Evolutionary conservation across 2,329 filamentous ascomycete genomes (phyloP).

Genomic region (Seiridium cupressi): DNA sequence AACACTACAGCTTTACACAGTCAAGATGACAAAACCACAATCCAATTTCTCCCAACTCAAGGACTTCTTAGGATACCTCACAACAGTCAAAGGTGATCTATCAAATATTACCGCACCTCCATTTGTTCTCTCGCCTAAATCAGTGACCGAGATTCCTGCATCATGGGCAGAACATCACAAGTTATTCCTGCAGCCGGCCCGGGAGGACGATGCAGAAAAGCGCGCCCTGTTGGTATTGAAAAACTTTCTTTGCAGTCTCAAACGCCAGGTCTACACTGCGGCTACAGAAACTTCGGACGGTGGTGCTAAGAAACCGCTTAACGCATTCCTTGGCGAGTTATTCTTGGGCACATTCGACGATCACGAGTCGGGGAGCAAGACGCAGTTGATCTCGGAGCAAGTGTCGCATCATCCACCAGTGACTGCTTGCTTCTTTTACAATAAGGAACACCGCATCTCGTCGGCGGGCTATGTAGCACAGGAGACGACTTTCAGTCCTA

Average conservation of each 20-base stretch:
- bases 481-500: slow-evolving; percentile 20
- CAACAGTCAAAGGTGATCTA: slow-evolving; percentile 54
- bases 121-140: slow-evolving; percentile 53
- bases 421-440: slow-evolving; percentile 15
- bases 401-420: slow-evolving; percentile 17
- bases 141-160: slow-evolving; percentile 54
- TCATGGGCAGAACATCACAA: slow-evolving; percentile 56
- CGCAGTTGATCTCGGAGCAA: slow-evolving; percentile 25
- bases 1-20: not conserved
- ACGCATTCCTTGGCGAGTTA: slow-evolving; percentile 45
- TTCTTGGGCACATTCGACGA: slow-evolving; percentile 36
- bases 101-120: slow-evolving; percentile 55
- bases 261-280: slow-evolving; percentile 35
- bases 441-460: slow-evolving; percentile 16
- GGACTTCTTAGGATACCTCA: slow-evolving; percentile 41
- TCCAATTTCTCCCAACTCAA: slow-evolving; percentile 27
- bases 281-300: slow-evolving; percentile 22
- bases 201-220: slow-evolving; percentile 33
- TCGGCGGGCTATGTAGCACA: slow-evolving; percentile 23
- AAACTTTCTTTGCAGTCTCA: slow-evolving; percentile 43
- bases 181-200: slow-evolving; percentile 42
- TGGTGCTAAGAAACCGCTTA: slow-evolving; percentile 49
- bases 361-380: slow-evolving; percentile 24
- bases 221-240: slow-evolving; percentile 44
- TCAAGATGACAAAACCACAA: slow-evolving; percentile 15